phyloP scores from a whole-genome alignment of 495 filamentous ascomycete genomes.

The Aspergillus mulundensis region DNA sequence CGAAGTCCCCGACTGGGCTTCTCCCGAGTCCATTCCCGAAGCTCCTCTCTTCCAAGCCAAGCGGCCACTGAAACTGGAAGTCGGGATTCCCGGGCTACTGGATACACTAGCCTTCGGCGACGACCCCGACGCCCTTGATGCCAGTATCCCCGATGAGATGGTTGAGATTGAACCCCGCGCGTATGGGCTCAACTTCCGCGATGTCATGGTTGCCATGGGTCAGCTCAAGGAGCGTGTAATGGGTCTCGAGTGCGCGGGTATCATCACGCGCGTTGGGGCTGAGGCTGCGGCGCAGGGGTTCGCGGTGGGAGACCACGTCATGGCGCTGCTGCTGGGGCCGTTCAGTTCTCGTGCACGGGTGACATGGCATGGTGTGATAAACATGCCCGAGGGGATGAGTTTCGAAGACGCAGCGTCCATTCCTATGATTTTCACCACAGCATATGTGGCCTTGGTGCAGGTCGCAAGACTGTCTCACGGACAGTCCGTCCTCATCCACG shows the following conservation, averaged over 20 bases:
- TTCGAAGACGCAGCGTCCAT: not conserved
- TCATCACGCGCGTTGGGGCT: slow-evolving; percentile 25
- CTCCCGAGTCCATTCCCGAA: not conserved
- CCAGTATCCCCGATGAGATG: slow-evolving; percentile 1
- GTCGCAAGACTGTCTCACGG: not conserved
- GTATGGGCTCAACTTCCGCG: slow-evolving; percentile 41
- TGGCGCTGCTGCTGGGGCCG: not conserved
- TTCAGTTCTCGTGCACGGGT: slow-evolving; percentile 10
- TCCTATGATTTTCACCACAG: not conserved
- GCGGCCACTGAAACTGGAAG: not conserved
- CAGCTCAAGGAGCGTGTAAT: slow-evolving; percentile 23
- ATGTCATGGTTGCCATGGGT: slow-evolving; percentile 38
- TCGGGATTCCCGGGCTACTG: slow-evolving; percentile 4
- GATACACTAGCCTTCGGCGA: slow-evolving; percentile 16
- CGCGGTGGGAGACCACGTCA: slow-evolving; percentile 41
- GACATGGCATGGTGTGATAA: slow-evolving; percentile 1
- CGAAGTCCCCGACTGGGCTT: not conserved
- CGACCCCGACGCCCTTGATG: not conserved
- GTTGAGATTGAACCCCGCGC: slow-evolving; percentile 25
- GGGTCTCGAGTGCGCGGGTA: slow-evolving; percentile 38
- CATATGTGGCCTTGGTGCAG: not conserved
- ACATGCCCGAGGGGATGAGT: slow-evolving; percentile 15
- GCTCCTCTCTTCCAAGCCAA: too few relatives aligned
- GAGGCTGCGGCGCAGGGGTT: slow-evolving; percentile 16
- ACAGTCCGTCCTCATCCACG: not conserved